Evolutionary conservation across 495 filamentous ascomycete species (phyloP).

Genomic region (Aspergillus mulundensis): DNA sequence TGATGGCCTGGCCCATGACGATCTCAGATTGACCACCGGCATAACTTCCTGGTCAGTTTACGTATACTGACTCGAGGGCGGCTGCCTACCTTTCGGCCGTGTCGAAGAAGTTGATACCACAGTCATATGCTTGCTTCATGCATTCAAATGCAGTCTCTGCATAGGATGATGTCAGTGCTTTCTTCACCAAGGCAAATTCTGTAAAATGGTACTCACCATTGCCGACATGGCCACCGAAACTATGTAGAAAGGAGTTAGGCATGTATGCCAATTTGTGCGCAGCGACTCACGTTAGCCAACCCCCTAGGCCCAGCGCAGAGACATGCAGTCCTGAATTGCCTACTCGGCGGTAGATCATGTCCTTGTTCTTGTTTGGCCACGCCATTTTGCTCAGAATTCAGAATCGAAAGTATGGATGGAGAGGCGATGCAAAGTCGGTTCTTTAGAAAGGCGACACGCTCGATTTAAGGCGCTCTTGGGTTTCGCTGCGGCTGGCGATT

Average conservation of each 20-base stretch:
- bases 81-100: slow-evolving; percentile 36
- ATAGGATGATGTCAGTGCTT: background rate
- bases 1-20: slow-evolving; percentile 69
- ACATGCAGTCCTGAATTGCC: slow-evolving; percentile 67
- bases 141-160: slow-evolving; percentile 61
- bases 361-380: slow-evolving; percentile 27
- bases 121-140: slow-evolving; percentile 72
- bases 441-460: background rate
- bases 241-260: background rate
- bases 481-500: background rate
- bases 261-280: background rate
- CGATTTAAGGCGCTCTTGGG: background rate
- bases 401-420: background rate
- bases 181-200: background rate
- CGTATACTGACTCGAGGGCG: background rate
- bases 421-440: background rate
- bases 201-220: slow-evolving; percentile 15
- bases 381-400: slow-evolving; percentile 19
- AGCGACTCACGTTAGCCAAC: slow-evolving; percentile 45
- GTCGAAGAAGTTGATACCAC: slow-evolving; percentile 72
- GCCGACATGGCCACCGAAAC: slow-evolving; percentile 23
- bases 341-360: slow-evolving; percentile 66
- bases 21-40: slow-evolving; percentile 65
- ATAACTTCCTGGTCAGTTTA: slow-evolving; percentile 41
- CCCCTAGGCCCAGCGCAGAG: slow-evolving; percentile 63